Conservation (phyloP, 805 yeast genomes). For the Ogataea minuta region DNA sequence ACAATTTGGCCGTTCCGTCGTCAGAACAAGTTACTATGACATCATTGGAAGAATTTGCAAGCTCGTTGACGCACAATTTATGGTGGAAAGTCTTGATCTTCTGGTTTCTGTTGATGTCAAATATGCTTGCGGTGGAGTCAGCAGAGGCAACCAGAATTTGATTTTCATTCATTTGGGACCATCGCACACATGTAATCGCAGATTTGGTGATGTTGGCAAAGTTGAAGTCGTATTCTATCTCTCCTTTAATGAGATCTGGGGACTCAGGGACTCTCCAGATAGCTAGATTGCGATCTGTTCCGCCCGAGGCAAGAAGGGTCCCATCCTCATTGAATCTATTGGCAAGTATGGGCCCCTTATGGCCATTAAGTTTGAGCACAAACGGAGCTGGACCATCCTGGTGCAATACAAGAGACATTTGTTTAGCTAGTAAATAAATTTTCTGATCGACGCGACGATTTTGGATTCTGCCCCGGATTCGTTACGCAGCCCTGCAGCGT, state of each 20-base stretch:
- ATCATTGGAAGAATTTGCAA: constrained; percentile 37
- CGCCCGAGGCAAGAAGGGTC: constrained; percentile 56
- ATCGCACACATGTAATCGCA: constrained; percentile 59
- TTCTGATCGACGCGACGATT: constrained; percentile 9
- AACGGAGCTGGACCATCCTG: background rate
- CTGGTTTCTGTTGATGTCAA: constrained; percentile 60
- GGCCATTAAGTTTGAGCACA: constrained; percentile 46
- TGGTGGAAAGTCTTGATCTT: constrained; percentile 49
- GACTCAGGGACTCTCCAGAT: constrained; percentile 30
- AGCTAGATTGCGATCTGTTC: constrained; percentile 50
- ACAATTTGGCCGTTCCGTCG: constrained; percentile 55
- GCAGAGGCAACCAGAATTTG: constrained; percentile 53
- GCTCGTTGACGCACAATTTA: constrained; percentile 49
- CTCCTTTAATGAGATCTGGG: constrained; percentile 15
- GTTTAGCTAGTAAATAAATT: background rate
- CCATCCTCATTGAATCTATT: constrained; percentile 55
- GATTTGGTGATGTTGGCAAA: constrained; percentile 44
- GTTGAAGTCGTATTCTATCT: constrained; percentile 12
- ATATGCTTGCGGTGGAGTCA: constrained; percentile 57
- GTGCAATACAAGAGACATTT: constrained; percentile 9
- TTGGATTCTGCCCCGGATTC: constrained; percentile 1
- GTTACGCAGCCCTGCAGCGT: constrained; percentile 11
- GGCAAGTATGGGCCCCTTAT: constrained; percentile 51
- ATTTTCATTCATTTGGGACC: constrained; percentile 47
- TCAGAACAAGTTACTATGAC: constrained; percentile 56